Evolutionary conservation across 345 rosid species (phyloP).

Genomic region (Bruguiera parviflora): DNA sequence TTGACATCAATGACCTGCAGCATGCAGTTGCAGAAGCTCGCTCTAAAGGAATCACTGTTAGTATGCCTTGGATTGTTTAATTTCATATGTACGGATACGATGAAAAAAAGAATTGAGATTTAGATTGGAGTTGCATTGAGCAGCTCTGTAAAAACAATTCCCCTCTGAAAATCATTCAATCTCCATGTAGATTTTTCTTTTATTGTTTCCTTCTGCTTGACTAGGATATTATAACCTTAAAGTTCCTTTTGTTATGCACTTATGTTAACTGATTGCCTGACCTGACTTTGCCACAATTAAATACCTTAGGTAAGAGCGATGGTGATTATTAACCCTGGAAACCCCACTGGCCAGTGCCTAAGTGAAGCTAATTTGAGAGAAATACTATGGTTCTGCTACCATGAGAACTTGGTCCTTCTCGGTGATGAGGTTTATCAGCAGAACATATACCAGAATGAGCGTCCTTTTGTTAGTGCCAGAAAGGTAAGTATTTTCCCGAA

Average conservation of each 20-base stretch:
- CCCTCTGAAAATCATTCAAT: neutral
- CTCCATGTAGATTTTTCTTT: constrained; percentile 3
- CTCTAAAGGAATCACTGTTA: constrained; percentile 74
- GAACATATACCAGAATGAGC: constrained; percentile 94
- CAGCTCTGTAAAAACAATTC: constrained; percentile 8
- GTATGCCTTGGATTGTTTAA: constrained; percentile 28
- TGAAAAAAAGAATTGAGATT: neutral
- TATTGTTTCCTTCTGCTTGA: constrained; percentile 10
- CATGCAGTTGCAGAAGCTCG: constrained; percentile 78
- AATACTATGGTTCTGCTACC: constrained; percentile 73
- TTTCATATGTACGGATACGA: constrained; percentile 7
- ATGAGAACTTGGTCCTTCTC: constrained; percentile 73
- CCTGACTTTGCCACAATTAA: constrained; percentile 8
- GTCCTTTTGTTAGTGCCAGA: constrained; percentile 82
- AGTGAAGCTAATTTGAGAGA: constrained; percentile 86
- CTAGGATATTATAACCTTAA: neutral
- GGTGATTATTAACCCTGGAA: constrained; percentile 98
- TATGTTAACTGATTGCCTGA: constrained; percentile 5
- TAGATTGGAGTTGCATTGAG: neutral
- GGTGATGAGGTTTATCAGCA: constrained; percentile 99
- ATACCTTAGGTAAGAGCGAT: constrained; percentile 76
- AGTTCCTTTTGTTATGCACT: neutral
- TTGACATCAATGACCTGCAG: constrained; percentile 73
- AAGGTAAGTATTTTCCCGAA: constrained; percentile 46
- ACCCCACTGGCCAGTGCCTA: constrained; percentile 98